phyloP scores from a whole-genome alignment of 495 filamentous ascomycete species.

The Tuber calosporum region DNA sequence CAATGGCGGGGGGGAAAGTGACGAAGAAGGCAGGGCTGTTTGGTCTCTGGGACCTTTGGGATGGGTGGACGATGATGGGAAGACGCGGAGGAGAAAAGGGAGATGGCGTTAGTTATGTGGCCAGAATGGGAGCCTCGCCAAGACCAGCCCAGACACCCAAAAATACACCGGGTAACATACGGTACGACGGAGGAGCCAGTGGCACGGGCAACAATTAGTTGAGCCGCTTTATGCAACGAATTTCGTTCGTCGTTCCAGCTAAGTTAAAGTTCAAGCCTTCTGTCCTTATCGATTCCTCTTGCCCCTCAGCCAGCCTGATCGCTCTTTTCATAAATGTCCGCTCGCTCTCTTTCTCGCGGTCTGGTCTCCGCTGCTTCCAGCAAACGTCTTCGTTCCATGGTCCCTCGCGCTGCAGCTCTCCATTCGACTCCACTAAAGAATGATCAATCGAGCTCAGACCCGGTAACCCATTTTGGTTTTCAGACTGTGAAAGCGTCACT shows the following conservation, averaged over 20 bases:
- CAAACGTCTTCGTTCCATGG: conserved; percentile 24
- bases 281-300: background rate
- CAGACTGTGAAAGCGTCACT: conserved; percentile 74
- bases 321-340: conserved; percentile 31
- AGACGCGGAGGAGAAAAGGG: background rate
- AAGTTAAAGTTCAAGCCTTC: background rate
- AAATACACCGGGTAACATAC: background rate
- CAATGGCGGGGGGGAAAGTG: background rate
- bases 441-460: conserved; percentile 39
- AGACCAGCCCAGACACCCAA: background rate
- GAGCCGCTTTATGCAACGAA: background rate
- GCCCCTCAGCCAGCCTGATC: conserved; percentile 7
- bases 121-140: background rate
- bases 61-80: background rate
- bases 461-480: conserved; percentile 91
- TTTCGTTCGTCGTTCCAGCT: background rate
- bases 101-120: background rate
- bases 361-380: conserved; percentile 10
- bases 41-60: background rate
- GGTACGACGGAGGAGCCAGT: background rate
- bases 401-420: conserved; percentile 20
- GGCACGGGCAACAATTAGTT: background rate
- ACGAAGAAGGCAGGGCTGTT: background rate
- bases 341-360: conserved; percentile 23
- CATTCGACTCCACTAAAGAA: conserved; percentile 13